Evolutionary conservation across 495 filamentous ascomycete genomes (phyloP).

Genomic region (Thermothielavioides terrestris): DNA sequence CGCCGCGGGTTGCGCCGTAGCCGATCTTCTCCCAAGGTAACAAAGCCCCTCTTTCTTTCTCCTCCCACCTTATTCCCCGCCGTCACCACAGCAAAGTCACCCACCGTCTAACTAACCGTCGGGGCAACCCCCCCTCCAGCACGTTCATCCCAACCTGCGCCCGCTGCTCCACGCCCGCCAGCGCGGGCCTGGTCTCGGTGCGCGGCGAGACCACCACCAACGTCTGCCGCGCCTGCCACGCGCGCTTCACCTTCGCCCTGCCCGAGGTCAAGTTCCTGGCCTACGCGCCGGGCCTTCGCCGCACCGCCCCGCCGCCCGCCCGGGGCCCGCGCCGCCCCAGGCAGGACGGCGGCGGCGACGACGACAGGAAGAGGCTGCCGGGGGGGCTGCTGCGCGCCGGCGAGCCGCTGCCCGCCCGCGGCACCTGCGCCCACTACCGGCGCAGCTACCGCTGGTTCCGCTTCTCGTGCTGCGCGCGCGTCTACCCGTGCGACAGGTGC

Average conservation of each 20-base stretch:
- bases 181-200: constrained; percentile 56
- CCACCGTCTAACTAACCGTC: neutral
- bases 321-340: constrained; percentile 45
- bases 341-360: no score
- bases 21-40: constrained; percentile 72
- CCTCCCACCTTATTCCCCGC: constrained; percentile 4
- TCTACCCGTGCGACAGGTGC: constrained; percentile 78
- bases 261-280: constrained; percentile 74
- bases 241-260: constrained; percentile 74
- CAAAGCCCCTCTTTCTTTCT: neutral
- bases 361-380: no score
- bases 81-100: neutral
- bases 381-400: constrained; percentile 68
- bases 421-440: constrained; percentile 69
- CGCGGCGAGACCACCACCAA: constrained; percentile 69
- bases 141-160: constrained; percentile 77
- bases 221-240: constrained; percentile 73
- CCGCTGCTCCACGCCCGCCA: constrained; percentile 63
- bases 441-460: constrained; percentile 84
- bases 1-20: constrained; percentile 64
- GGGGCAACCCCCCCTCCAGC: constrained; percentile 43
- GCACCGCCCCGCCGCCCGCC: constrained; percentile 29
- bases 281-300: constrained; percentile 48
- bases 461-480: constrained; percentile 48
- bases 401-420: constrained; percentile 64